Evolutionary conservation across 116 monocot species (phyloP).

Genomic region (Thalassia testudinum): DNA sequence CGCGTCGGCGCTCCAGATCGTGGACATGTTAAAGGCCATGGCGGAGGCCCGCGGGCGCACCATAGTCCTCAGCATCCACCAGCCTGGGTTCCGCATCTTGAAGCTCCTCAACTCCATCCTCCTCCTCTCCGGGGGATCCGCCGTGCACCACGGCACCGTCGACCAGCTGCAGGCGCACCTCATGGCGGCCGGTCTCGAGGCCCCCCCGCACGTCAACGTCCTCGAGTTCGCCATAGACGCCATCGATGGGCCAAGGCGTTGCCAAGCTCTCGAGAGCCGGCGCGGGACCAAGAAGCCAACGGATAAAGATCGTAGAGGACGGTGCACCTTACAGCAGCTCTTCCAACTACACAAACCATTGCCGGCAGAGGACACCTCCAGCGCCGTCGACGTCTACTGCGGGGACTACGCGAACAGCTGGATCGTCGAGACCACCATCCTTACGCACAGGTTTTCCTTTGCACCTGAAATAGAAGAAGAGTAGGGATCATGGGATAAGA

Average conservation of each 20-base stretch:
- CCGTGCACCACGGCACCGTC: constrained; percentile 56
- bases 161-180: constrained; percentile 34
- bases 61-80: constrained; percentile 85
- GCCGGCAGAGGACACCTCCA: no score
- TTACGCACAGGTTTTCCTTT: constrained; percentile 19
- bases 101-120: constrained; percentile 53
- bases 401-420: constrained; percentile 33
- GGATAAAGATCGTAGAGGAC: no score
- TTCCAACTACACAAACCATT: no score
- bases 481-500: no score
- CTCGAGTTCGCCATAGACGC: constrained; percentile 84
- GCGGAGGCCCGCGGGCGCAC: constrained; percentile 52
- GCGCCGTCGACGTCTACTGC: no score
- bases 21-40: no score
- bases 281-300: no score
- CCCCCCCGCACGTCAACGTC: constrained; percentile 48
- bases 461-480: no score
- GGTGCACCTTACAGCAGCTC: no score
- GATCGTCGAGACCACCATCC: constrained; percentile 40
- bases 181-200: constrained; percentile 18
- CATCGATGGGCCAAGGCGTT: no score
- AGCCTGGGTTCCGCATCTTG: constrained; percentile 64
- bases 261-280: no score
- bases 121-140: constrained; percentile 51
- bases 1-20: no score